These are phyloP conservation scores for Elsinoe perseae DNA, from an alignment of 2,329 filamentous ascomycete genomes.

Conservation along the genomic window DNA sequence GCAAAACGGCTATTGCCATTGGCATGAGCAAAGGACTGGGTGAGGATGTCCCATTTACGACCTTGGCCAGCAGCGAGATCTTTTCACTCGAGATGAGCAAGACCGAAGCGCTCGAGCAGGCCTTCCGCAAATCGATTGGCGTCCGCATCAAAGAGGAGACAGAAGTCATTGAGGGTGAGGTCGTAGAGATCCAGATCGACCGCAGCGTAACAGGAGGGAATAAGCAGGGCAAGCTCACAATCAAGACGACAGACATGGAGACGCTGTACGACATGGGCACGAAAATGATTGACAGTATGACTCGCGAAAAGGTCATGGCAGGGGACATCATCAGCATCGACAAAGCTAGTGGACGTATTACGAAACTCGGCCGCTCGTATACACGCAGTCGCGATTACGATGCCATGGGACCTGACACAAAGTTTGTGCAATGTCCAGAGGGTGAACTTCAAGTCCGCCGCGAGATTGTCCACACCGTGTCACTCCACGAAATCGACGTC, in stretches of 20 bases:
- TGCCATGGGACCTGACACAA: constrained; percentile 96
- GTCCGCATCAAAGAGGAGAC: constrained; percentile 98
- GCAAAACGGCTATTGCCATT: constrained; percentile 98
- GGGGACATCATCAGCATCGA: constrained; percentile 98
- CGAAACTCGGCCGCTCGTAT: constrained; percentile 90
- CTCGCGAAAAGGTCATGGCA: constrained; percentile 97
- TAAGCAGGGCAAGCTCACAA: constrained; percentile 97
- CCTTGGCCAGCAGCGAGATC: constrained; percentile 91
- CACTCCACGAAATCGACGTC: constrained; percentile 95
- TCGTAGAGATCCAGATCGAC: constrained; percentile 98
- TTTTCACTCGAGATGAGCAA: constrained; percentile 99
- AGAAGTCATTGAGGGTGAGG: constrained; percentile 98
- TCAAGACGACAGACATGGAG: constrained; percentile 99
- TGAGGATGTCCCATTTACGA: constrained; percentile 90
- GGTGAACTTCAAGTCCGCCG: constrained; percentile 95
- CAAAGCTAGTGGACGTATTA: constrained; percentile 96
- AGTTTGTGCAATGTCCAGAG: constrained; percentile 95
- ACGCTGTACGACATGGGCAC: constrained; percentile 99
- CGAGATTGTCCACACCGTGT: constrained; percentile 94
- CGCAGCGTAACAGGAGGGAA: constrained; percentile 91
- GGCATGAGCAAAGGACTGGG: constrained; percentile 96
- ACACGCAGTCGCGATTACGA: constrained; percentile 95
- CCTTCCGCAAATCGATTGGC: constrained; percentile 97
- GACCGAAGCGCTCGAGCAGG: constrained; percentile 94
- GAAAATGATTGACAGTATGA: constrained; percentile 99